Evolutionary conservation across 202 grass and related monocot species (phyloP).

Genomic region (Bolboschoenoplectus hybrid): DNA sequence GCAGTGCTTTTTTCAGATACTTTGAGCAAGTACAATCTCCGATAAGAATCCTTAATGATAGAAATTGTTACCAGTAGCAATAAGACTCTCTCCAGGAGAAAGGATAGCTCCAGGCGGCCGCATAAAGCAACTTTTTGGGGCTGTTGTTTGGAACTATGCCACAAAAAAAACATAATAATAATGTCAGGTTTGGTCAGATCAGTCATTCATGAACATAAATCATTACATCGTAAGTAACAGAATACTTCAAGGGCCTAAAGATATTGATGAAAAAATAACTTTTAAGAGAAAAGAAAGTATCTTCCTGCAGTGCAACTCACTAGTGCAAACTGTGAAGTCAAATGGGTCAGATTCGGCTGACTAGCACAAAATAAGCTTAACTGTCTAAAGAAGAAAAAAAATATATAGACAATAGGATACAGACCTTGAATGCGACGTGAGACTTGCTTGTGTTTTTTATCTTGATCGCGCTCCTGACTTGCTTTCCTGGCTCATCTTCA

Average conservation of each 20-base stretch:
- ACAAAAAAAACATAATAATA: conserved; percentile 12
- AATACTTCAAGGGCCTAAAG: not conserved
- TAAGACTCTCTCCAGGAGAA: conserved; percentile 88
- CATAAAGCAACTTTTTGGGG: conserved; percentile 98
- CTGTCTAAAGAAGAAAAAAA: conserved; percentile 19
- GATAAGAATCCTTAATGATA: conserved; percentile 41
- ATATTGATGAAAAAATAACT: not conserved
- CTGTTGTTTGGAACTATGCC: conserved; percentile 97
- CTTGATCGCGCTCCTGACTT: conserved; percentile 86
- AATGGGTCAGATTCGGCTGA: not conserved
- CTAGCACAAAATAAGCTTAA: not conserved
- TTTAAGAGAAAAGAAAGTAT: not conserved
- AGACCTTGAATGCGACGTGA: conserved; percentile 91
- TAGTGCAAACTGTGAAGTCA: not conserved
- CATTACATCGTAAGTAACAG: not conserved
- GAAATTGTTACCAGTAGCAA: conserved; percentile 72
- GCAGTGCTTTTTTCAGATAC: not conserved
- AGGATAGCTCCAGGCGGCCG: conserved; percentile 89
- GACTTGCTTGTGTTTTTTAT: conserved; percentile 99
- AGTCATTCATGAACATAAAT: not conserved
- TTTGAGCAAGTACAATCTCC: not conserved
- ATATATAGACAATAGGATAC: conserved; percentile 35
- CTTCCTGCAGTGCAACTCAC: not conserved
- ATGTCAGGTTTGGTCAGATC: conserved; percentile 26
- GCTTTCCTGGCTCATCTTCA: conserved; percentile 96